A percentile compares a stretch with the other conserved stretches of the same genome.
Evolutionary conservation across 2,329 filamentous ascomycete genomes (phyloP).

Genomic region (Alternaria longipes): DNA sequence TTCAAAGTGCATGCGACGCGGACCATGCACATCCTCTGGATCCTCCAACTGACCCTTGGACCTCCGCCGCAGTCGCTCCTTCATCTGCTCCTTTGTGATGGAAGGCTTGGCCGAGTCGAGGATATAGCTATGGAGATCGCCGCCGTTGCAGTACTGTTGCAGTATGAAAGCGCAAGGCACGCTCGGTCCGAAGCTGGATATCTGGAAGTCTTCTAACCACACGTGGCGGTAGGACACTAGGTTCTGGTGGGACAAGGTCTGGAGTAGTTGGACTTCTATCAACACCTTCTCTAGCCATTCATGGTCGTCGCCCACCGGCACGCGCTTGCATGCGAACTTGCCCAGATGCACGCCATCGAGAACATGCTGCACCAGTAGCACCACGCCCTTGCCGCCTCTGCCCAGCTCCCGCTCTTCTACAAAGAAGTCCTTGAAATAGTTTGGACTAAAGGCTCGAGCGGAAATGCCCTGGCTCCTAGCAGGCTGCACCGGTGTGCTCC

Average conservation of each 20-base stretch:
- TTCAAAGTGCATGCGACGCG: slow-evolving; percentile 75
- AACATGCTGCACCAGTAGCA: slow-evolving; percentile 90
- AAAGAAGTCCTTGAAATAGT: slow-evolving; percentile 94
- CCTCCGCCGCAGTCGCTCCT: slow-evolving; percentile 82
- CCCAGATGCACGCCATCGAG: slow-evolving; percentile 89
- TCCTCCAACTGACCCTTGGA: slow-evolving; percentile 80
- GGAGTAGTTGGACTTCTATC: slow-evolving; percentile 90
- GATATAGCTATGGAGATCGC: slow-evolving; percentile 88
- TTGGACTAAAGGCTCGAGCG: slow-evolving; percentile 84
- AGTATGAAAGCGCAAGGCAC: slow-evolving; percentile 97
- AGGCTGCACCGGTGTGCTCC: slow-evolving; percentile 53
- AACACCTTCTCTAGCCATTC: slow-evolving; percentile 95
- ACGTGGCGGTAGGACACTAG: slow-evolving; percentile 96
- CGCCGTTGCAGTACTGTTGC: slow-evolving; percentile 95
- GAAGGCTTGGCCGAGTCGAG: slow-evolving; percentile 71
- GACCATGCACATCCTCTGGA: slow-evolving; percentile 61
- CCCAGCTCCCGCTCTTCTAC: slow-evolving; percentile 87
- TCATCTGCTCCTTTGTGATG: slow-evolving; percentile 81
- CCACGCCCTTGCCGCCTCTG: slow-evolving; percentile 91
- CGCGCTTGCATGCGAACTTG: slow-evolving; percentile 94
- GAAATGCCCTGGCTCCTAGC: slow-evolving; percentile 73
- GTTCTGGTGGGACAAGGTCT: slow-evolving; percentile 92
- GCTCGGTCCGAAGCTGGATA: slow-evolving; percentile 85
- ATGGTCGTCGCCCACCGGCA: slow-evolving; percentile 92
- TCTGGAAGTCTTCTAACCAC: slow-evolving; percentile 89